A percentile compares a stretch with the other conserved stretches of the same genome.
Conservation (phyloP, 1,139 yeast species). For the Groenewaldozyma auringiensis region DNA sequence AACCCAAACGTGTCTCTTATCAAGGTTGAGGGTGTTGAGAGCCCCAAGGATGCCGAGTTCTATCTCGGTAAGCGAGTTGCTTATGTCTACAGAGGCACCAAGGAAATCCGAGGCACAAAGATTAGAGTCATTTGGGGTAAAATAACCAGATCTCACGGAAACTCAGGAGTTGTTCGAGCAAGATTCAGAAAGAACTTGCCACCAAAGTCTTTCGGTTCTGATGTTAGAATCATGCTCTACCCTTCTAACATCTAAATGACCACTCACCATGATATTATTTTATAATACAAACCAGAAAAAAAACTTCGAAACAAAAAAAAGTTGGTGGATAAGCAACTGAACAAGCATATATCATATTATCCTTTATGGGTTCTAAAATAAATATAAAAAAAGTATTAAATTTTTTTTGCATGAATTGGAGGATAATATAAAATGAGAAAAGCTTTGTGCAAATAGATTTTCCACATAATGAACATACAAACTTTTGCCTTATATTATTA, state of each 20-base stretch:
- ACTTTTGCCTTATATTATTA: not conserved
- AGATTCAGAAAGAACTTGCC: constrained; percentile 98
- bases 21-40: constrained; percentile 91
- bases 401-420: too few relatives aligned
- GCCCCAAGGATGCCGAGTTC: constrained; percentile 92
- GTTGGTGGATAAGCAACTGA: not conserved
- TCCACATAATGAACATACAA: not conserved
- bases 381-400: too few relatives aligned
- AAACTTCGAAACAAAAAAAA: not conserved
- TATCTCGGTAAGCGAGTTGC: constrained; percentile 99
- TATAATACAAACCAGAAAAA: too few relatives aligned
- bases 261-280: not conserved
- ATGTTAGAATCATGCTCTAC: constrained; percentile 99
- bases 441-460: not conserved
- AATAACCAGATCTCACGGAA: constrained; percentile 96
- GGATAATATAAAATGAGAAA: not conserved
- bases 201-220: constrained; percentile 99
- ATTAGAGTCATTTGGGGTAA: constrained; percentile 99
- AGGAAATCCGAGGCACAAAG: constrained; percentile 97
- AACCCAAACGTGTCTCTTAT: constrained; percentile 97
- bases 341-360: not conserved
- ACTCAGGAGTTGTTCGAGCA: constrained; percentile 98
- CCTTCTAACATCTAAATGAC: constrained; percentile 92
- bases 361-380: too few relatives aligned
- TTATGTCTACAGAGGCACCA: constrained; percentile 97